phyloP scores from a whole-genome alignment of 164 flowering plant species.

The Vitis rupestris region DNA sequence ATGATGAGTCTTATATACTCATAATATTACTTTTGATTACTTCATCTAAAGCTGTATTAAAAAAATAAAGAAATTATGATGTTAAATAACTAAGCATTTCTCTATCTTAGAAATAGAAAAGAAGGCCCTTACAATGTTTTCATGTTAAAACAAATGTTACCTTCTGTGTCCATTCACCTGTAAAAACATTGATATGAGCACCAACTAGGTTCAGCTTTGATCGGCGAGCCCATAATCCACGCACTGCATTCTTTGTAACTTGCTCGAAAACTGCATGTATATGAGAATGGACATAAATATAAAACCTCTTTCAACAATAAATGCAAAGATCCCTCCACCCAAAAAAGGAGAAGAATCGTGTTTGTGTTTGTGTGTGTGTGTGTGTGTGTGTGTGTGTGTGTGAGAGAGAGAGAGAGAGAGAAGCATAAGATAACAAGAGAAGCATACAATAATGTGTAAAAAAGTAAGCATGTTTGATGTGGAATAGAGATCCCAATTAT shows the following conservation, averaged over 20 bases:
- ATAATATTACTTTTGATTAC: no score
- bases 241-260: conserved; percentile 96
- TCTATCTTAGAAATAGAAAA: background rate
- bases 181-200: conserved; percentile 96
- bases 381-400: no score
- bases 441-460: no score
- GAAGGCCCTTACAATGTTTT: background rate
- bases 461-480: no score
- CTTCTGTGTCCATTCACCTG: conserved; percentile 99
- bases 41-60: no score
- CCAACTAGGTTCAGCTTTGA: conserved; percentile 91
- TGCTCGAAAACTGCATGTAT: conserved; percentile 80
- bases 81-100: no score
- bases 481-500: no score
- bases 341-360: background rate
- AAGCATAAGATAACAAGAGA: no score
- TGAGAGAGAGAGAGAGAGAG: no score
- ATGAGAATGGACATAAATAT: conserved; percentile 6
- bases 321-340: background rate
- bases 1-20: no score
- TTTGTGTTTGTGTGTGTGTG: no score
- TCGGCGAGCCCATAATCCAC: conserved; percentile 93
- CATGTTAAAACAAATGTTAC: conserved; percentile 31
- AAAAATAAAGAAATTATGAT: no score
- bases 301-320: background rate